A percentile compares a stretch with the other conserved stretches of the same genome.
phyloP scores from a whole-genome alignment of 148 eudicot species.

The Amaranthus hypochondriacus region DNA sequence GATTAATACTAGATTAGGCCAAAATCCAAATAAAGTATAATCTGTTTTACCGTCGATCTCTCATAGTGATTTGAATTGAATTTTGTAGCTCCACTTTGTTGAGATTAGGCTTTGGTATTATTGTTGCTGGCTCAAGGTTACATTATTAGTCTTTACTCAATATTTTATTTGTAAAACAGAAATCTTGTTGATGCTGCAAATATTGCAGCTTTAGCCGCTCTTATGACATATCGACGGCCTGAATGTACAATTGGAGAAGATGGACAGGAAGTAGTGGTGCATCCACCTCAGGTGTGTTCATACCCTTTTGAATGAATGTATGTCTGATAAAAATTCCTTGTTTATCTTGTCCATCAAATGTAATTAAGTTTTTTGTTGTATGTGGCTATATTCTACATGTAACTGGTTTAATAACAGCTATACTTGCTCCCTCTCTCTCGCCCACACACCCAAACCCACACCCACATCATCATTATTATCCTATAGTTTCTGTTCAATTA shows the following conservation, averaged over 20 bases:
- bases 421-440: too few relatives aligned
- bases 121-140: too few relatives aligned
- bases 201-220: slow-evolving; percentile 92
- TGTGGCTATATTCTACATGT: neutral
- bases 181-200: slow-evolving; percentile 99
- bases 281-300: slow-evolving; percentile 68
- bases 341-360: neutral
- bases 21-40: too few relatives aligned
- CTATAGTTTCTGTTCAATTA: too few relatives aligned
- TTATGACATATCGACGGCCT: slow-evolving; percentile 79
- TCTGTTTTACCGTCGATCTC: too few relatives aligned
- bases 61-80: too few relatives aligned
- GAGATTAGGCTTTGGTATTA: too few relatives aligned
- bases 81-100: too few relatives aligned
- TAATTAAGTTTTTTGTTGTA: neutral
- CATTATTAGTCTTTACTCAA: neutral
- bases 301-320: slow-evolving; percentile 2
- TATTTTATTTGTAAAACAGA: slow-evolving; percentile 30
- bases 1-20: too few relatives aligned
- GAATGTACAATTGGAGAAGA: slow-evolving; percentile 79
- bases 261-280: slow-evolving; percentile 68
- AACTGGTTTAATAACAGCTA: neutral
- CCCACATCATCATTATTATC: too few relatives aligned
- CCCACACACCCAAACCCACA: too few relatives aligned
- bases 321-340: neutral